phyloP scores from a whole-genome alignment of 2,329 filamentous ascomycete species.

The Ophiostoma angusticollis region DNA sequence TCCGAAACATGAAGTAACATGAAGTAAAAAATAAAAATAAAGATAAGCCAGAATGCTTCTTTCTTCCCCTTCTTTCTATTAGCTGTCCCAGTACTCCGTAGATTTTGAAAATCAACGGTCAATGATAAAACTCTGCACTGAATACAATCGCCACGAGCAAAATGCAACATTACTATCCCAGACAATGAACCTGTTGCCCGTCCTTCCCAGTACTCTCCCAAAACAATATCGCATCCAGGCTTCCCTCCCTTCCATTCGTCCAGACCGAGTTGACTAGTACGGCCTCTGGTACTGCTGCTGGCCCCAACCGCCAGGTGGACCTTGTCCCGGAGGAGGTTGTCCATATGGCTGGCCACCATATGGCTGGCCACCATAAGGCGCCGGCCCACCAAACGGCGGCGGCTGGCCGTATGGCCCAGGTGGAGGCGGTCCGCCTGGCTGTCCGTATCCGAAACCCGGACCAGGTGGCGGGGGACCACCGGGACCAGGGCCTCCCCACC shows the following conservation, averaged over 20 bases:
- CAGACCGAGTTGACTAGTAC: too few relatives aligned
- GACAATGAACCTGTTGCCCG: too few relatives aligned
- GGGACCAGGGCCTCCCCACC: conserved; percentile 1
- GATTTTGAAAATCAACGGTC: too few relatives aligned
- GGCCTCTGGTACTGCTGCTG: conserved; percentile 13
- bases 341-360: not conserved
- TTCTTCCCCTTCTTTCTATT: too few relatives aligned
- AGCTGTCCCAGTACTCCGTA: too few relatives aligned
- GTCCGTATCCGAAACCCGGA: not conserved
- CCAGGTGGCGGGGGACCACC: conserved; percentile 4
- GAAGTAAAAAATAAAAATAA: not conserved
- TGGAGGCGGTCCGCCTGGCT: not conserved
- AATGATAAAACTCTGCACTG: too few relatives aligned
- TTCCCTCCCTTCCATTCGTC: too few relatives aligned
- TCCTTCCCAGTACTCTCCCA: too few relatives aligned
- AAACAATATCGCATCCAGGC: too few relatives aligned
- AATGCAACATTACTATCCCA: too few relatives aligned
- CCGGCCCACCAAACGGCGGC: conserved; percentile 1
- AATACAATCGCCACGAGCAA: too few relatives aligned
- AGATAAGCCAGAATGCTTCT: not conserved
- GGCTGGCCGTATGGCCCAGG: conserved; percentile 10
- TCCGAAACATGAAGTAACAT: not conserved
- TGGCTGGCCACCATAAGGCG: conserved; percentile 1
- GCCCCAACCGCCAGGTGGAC: conserved; percentile 6
- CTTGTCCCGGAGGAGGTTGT: conserved; percentile 4